Conservation (phyloP, 2,329 filamentous ascomycete species). For the Stachybotrys chartarum region DNA sequence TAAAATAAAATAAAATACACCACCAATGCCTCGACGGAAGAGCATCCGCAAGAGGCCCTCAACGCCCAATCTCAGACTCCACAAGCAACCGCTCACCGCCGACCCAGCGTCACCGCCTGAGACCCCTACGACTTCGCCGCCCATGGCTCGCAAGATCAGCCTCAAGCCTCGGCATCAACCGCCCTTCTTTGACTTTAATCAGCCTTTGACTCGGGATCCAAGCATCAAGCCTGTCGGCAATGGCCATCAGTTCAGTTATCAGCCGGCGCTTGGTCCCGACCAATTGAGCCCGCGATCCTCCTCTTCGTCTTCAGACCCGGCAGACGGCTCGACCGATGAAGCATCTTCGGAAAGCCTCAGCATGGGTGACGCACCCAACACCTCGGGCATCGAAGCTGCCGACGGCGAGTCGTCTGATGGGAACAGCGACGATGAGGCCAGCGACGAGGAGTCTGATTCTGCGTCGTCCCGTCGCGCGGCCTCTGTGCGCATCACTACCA, state of each 20-base stretch:
- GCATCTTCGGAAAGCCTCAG: conserved; percentile 20
- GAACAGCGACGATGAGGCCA: conserved; percentile 9
- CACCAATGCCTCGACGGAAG: conserved; percentile 24
- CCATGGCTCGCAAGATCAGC: conserved; percentile 23
- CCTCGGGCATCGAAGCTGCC: conserved; percentile 8
- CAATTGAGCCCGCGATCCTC: conserved; percentile 29
- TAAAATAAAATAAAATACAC: conserved; percentile 8
- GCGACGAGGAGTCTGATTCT: conserved; percentile 10
- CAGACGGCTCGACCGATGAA: conserved; percentile 15
- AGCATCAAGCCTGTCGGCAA: conserved; percentile 35
- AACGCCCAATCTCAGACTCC: conserved; percentile 33
- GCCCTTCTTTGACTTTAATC: conserved; percentile 21
- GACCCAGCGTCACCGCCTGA: conserved; percentile 41
- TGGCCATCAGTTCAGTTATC: conserved; percentile 36
- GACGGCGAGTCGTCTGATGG: conserved; percentile 9
- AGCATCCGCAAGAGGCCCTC: conserved; percentile 27
- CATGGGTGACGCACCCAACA: conserved; percentile 16
- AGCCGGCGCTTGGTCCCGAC: conserved; percentile 22
- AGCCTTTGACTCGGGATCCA: conserved; percentile 24
- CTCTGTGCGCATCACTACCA: conserved; percentile 9
- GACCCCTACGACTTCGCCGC: conserved; percentile 34
- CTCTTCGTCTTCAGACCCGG: conserved; percentile 19
- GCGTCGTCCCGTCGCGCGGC: conserved; percentile 7
- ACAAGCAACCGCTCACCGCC: conserved; percentile 21
- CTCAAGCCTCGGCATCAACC: conserved; percentile 22